Conservation (phyloP, 1,284 basidiomycete genomes). For the Hortiboletus rubellus region DNA sequence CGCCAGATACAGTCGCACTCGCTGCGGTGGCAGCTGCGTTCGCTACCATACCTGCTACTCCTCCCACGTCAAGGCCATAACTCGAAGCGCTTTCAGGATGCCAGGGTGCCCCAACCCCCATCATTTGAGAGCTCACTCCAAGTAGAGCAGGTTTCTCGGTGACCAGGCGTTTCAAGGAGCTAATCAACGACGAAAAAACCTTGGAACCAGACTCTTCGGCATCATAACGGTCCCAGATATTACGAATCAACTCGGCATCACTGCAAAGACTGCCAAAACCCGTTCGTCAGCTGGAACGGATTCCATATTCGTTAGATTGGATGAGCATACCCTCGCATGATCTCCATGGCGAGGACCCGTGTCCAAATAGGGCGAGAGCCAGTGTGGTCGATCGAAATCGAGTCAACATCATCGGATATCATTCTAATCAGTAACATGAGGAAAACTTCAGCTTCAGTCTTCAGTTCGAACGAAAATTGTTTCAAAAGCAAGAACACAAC, state of each 20-base stretch:
- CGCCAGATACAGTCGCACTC: slow-evolving; percentile 72
- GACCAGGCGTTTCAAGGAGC: slow-evolving; percentile 78
- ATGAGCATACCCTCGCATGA: slow-evolving; percentile 71
- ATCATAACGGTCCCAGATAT: slow-evolving; percentile 83
- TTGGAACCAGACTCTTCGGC: slow-evolving; percentile 59
- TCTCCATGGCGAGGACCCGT: slow-evolving; percentile 88
- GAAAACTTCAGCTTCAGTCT: slow-evolving; percentile 83
- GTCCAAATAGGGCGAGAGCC: slow-evolving; percentile 76
- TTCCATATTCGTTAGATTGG: neutral
- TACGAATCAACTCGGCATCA: slow-evolving; percentile 79
- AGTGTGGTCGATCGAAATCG: slow-evolving; percentile 36
- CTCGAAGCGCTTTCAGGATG: slow-evolving; percentile 39
- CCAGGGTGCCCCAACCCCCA: slow-evolving; percentile 65
- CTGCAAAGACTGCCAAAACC: slow-evolving; percentile 63
- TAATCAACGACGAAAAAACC: slow-evolving; percentile 79
- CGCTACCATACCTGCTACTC: slow-evolving; percentile 81
- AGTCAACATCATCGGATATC: slow-evolving; percentile 66
- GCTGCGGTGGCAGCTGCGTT: slow-evolving; percentile 82
- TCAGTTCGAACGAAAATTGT: slow-evolving; percentile 82
- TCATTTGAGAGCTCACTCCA: slow-evolving; percentile 78
- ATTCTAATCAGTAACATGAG: slow-evolving; percentile 79
- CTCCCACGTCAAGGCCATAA: slow-evolving; percentile 62
- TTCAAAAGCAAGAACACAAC: slow-evolving; percentile 93
- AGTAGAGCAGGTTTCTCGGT: slow-evolving; percentile 86
- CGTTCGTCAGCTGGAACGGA: slow-evolving; percentile 4